Base-by-base conservation (phyloP, 345 rosid species). In the Kernera saxatilis region DNA sequence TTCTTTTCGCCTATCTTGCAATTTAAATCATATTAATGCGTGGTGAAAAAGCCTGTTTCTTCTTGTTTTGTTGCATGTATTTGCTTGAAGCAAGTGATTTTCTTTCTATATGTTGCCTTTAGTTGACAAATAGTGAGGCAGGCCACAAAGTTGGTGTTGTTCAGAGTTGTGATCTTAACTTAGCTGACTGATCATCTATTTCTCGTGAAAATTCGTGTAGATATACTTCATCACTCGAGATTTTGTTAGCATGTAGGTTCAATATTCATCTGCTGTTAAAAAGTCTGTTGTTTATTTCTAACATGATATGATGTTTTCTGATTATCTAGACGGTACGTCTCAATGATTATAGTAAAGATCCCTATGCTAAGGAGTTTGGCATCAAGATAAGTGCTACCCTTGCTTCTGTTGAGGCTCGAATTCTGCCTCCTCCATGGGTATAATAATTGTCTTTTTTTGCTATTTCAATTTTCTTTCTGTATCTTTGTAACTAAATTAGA, bases 351-450 rank as follows among this genome's bases (percentile, higher is more conserved):
- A 69, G 60, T 32, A 50, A 84, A 7, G 99, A 94, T 76, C 96
- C 86, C 3, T 90, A 88, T 49, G 99, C 99, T 1, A 82, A 87
- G 71, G 99, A 94, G 75, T 91, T 94, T 77, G 99, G 97, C n/a
- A 94, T 94, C 55, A 92, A 85, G 72, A 94, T 94, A 33, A 92
- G 93, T 36, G 84, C 88, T 46, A 85, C 54, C 75, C 98, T 94
- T 44, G 96, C 99, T 8, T 85, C 90, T 25, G 98, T 94, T 59
- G 99, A 94, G 75, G 99, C 99, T 72, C 97, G 98, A 32, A 89
- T 94, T 69, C 83, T 94, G 33, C 98, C 97, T 63, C 84, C 99
- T 7, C 99, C 99, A 13, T 82, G 90, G 99, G 99, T 91, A 82
- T 74, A 27, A 17, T 50, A 17, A 4, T 51, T 17, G 6, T 51